Evolutionary conservation across 345 rosid species (phyloP).

Genomic region (Lagerstroemia speciosa): DNA sequence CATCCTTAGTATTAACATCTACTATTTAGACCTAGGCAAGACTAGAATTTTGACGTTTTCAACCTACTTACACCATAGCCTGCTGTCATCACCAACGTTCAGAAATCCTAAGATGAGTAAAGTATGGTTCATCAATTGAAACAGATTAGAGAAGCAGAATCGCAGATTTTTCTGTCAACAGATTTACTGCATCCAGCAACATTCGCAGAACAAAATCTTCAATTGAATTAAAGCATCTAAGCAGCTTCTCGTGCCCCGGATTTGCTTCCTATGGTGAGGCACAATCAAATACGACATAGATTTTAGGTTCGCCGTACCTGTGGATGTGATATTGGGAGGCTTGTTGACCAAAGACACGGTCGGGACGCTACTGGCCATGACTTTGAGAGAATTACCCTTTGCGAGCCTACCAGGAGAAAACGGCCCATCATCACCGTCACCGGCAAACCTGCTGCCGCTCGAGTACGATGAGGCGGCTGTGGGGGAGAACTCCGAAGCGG

Average conservation of each 20-base stretch:
- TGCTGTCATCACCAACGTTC: not conserved
- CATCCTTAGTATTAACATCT: not conserved
- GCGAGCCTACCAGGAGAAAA: conserved; percentile 28
- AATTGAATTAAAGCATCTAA: not conserved
- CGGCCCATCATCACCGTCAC: conserved; percentile 23
- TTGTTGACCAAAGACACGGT: conserved; percentile 60
- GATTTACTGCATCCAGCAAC: not conserved
- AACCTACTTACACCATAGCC: not conserved
- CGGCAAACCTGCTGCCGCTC: conserved; percentile 6
- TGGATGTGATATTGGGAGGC: conserved; percentile 28
- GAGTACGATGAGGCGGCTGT: conserved; percentile 18
- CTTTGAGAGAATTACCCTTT: conserved; percentile 25
- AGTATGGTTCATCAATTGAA: not conserved
- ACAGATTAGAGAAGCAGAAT: not conserved
- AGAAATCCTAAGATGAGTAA: not conserved
- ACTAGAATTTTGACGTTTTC: not conserved
- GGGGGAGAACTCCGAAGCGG: conserved; percentile 22
- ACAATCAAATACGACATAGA: not conserved
- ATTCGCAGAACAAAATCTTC: not conserved
- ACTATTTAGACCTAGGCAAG: not conserved
- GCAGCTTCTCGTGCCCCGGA: not conserved
- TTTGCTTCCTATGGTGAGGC: not conserved
- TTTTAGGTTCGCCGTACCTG: not conserved
- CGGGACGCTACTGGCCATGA: conserved; percentile 57
- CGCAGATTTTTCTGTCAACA: not conserved